Conservation (phyloP, 257 asterid genomes). For the Solanum tarijense region DNA sequence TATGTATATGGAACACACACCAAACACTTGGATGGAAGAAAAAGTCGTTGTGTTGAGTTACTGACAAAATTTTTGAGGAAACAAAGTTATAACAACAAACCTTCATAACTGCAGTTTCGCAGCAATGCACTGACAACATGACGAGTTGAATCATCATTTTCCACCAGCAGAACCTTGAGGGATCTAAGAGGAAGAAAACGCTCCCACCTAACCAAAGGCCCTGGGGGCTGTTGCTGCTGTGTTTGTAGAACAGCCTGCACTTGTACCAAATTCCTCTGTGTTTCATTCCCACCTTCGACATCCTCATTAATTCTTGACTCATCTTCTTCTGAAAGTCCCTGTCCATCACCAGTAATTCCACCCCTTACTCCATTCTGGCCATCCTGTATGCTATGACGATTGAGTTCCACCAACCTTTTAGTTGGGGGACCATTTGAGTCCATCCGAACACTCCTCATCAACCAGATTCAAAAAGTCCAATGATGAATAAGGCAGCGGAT, state of each 20-base stretch:
- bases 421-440: slow-evolving; percentile 16
- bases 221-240: slow-evolving; percentile 23
- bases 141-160: slow-evolving; percentile 45
- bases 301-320: slow-evolving; percentile 27
- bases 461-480: slow-evolving; percentile 38
- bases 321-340: slow-evolving; percentile 21
- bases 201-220: slow-evolving; percentile 34
- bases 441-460: slow-evolving; percentile 35
- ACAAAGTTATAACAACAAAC: slow-evolving; percentile 3
- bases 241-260: slow-evolving; percentile 15
- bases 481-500: slow-evolving; percentile 24
- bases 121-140: slow-evolving; percentile 48
- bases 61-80: background rate
- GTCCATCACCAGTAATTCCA: slow-evolving; percentile 17
- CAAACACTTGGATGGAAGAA: background rate
- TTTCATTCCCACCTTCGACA: slow-evolving; percentile 7
- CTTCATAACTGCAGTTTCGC: slow-evolving; percentile 48
- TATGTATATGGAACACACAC: background rate
- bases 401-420: slow-evolving; percentile 20
- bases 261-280: slow-evolving; percentile 8
- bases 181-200: slow-evolving; percentile 45
- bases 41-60: background rate
- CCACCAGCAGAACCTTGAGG: slow-evolving; percentile 45
- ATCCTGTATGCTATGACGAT: slow-evolving; percentile 8
- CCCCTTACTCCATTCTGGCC: slow-evolving; percentile 15